These are phyloP conservation scores for Aspergillus cristatus DNA, from an alignment of 495 filamentous ascomycete genomes.

Conservation along the genomic window DNA sequence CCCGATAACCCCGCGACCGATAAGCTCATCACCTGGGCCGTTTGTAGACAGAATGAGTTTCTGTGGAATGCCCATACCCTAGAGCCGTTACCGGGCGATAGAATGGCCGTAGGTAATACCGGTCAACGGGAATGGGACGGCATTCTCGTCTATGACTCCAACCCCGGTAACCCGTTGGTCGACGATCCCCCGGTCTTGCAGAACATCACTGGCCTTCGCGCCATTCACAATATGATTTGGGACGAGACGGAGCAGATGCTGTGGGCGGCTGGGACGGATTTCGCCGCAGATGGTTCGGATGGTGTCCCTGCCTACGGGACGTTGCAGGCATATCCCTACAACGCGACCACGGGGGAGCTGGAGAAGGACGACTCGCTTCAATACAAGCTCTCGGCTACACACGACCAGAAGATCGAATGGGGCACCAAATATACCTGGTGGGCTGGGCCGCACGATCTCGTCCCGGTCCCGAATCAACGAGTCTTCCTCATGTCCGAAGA, in stretches of 20 bases:
- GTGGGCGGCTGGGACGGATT: conserved; percentile 20
- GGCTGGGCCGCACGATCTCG: conserved; percentile 21
- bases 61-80: conserved; percentile 20
- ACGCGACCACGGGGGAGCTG: conserved; percentile 12
- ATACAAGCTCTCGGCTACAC: conserved; percentile 10
- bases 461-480: conserved; percentile 19
- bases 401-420: conserved; percentile 17
- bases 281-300: conserved; percentile 21
- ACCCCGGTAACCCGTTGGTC: conserved; percentile 11
- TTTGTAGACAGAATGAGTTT: conserved; percentile 14
- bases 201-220: conserved; percentile 19
- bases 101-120: conserved; percentile 18
- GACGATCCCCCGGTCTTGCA: conserved; percentile 20
- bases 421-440: conserved; percentile 19
- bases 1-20: conserved; percentile 17
- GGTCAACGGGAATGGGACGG: conserved; percentile 19
- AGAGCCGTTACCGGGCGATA: conserved; percentile 16
- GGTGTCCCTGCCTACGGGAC: conserved; percentile 13
- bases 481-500: conserved; percentile 20
- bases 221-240: conserved; percentile 24
- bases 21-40: conserved; percentile 20
- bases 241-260: conserved; percentile 19
- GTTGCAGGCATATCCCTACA: conserved; percentile 17
- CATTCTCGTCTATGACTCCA: conserved; percentile 21
- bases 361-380: conserved; percentile 7